Conservation (phyloP, 2,329 filamentous ascomycete species). For the Colletotrichum sp. region DNA sequence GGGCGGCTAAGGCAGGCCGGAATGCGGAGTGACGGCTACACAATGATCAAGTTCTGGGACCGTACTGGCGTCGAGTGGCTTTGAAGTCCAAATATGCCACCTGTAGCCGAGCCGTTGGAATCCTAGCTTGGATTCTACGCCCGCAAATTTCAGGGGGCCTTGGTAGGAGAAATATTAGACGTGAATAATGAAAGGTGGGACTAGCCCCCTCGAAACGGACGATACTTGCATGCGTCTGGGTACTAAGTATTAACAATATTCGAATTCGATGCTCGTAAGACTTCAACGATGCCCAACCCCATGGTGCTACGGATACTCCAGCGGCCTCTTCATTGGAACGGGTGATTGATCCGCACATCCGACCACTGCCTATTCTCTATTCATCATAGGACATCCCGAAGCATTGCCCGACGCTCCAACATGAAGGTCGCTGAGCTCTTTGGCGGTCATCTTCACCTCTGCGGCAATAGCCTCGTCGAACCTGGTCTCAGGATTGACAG, state of each 20-base stretch:
- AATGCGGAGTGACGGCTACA: neutral
- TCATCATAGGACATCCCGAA: constrained; percentile 15
- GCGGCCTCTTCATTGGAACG: neutral
- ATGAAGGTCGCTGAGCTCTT: neutral
- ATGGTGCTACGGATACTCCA: neutral
- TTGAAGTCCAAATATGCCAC: neutral
- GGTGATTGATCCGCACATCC: no score
- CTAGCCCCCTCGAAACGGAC: neutral
- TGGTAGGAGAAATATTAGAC: accelerated
- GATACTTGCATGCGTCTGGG: neutral
- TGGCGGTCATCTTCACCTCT: neutral
- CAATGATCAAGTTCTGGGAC: neutral
- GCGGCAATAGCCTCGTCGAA: neutral
- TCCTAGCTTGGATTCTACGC: neutral
- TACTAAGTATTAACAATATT: neutral
- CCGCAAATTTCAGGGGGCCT: neutral
- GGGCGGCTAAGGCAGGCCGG: neutral
- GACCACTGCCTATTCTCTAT: neutral
- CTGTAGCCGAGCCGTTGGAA: neutral
- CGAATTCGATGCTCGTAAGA: neutral
- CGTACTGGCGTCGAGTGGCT: neutral
- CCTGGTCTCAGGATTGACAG: constrained; percentile 1
- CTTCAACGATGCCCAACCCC: neutral
- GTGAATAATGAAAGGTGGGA: neutral
- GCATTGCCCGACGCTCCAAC: neutral